These are phyloP conservation scores for Heritiera littoralis DNA, from an alignment of 345 rosid species.

Conservation along the genomic window DNA sequence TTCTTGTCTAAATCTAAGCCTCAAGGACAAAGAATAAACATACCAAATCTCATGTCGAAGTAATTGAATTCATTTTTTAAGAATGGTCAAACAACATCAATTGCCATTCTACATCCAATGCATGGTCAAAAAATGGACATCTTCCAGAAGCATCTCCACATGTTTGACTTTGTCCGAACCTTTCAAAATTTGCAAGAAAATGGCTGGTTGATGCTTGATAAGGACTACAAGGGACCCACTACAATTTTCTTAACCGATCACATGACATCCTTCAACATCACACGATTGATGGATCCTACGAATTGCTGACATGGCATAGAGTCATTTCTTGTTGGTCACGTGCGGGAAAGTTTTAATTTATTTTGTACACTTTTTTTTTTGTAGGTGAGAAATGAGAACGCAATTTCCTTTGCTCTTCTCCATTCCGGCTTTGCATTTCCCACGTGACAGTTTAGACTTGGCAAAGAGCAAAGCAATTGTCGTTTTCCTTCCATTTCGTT, in stretches of 20 bases:
- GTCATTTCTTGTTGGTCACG: background rate
- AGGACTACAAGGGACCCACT: background rate
- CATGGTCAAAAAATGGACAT: slow-evolving; percentile 1
- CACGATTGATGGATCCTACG: background rate
- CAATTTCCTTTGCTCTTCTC: background rate
- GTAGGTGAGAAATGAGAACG: slow-evolving; percentile 26
- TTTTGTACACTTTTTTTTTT: background rate
- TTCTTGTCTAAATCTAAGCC: background rate
- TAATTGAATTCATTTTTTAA: background rate
- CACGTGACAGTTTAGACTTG: slow-evolving; percentile 9
- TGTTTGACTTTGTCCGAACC: slow-evolving; percentile 5
- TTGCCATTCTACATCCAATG: background rate
- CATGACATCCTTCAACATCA: background rate
- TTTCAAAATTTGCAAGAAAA: background rate
- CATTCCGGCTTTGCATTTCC: slow-evolving; percentile 14
- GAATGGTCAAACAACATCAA: background rate
- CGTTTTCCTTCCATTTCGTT: background rate
- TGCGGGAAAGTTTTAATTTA: background rate
- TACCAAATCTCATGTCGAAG: background rate
- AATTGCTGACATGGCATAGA: background rate
- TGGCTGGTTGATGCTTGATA: background rate
- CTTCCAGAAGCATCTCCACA: background rate
- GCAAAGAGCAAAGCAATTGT: background rate
- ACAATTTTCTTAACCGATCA: background rate
- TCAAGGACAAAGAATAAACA: background rate